These are phyloP conservation scores for Colletotrichum navitas DNA, from an alignment of 2,329 filamentous ascomycete species.

Conservation along the genomic window DNA sequence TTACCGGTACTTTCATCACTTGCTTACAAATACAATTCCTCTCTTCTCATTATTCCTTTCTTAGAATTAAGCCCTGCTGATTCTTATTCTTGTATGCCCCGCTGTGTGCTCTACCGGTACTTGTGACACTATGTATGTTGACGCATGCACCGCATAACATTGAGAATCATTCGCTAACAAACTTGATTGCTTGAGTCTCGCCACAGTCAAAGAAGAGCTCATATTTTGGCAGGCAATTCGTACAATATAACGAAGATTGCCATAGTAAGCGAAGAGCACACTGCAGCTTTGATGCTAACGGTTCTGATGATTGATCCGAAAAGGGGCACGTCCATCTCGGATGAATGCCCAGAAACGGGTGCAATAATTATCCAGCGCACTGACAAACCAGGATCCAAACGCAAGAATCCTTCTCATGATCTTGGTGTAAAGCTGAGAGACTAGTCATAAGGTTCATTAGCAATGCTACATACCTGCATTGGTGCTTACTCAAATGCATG, in stretches of 20 bases:
- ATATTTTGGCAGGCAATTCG: not conserved
- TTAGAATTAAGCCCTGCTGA: no score
- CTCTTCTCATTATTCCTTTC: no score
- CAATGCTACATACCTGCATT: slow-evolving; percentile 29
- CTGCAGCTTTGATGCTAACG: not conserved
- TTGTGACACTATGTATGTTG: not conserved
- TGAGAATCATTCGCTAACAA: no score
- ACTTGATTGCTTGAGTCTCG: not conserved
- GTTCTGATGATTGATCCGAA: not conserved
- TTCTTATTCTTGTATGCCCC: no score
- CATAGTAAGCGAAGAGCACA: not conserved
- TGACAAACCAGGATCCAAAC: not conserved
- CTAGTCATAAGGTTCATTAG: not conserved
- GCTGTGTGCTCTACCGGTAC: no score
- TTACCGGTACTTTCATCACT: no score
- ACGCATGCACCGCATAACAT: not conserved
- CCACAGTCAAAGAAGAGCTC: not conserved
- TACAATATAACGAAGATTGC: not conserved
- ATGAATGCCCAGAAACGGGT: not conserved
- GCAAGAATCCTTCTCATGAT: not conserved
- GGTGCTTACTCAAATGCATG: slow-evolving; percentile 6
- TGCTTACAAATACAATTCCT: no score
- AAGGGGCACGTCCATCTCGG: not conserved
- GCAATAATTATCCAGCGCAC: not conserved
- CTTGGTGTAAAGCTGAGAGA: not conserved